These are phyloP conservation scores for Suillus americanus DNA, from an alignment of 768 basidiomycete species.

Conservation along the genomic window DNA sequence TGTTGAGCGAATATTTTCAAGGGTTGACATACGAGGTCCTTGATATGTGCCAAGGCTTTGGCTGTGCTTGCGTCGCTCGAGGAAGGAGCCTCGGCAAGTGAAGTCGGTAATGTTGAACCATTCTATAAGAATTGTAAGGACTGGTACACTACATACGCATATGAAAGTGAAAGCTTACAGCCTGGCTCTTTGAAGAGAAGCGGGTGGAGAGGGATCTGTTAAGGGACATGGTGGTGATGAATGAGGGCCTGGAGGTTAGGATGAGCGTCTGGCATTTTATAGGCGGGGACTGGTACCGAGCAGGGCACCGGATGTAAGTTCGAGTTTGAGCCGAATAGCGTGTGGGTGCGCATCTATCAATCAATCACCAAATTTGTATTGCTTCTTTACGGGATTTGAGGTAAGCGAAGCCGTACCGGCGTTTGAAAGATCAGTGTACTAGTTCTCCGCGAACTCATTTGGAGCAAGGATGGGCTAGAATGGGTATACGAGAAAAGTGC, in stretches of 20 bases:
- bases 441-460: neutral
- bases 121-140: neutral
- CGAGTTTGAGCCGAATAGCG: neutral
- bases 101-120: conserved; percentile 11
- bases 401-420: neutral
- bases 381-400: neutral
- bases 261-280: conserved; percentile 18
- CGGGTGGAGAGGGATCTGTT: conserved; percentile 30
- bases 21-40: conserved; percentile 26
- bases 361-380: neutral
- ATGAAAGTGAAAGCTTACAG: conserved; percentile 16
- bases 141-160: no score
- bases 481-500: no score
- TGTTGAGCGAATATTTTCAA: neutral
- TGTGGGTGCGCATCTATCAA: neutral
- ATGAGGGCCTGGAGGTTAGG: neutral
- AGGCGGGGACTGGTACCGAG: conserved; percentile 17
- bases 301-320: conserved; percentile 6
- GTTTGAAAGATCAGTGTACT: neutral
- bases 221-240: conserved; percentile 26
- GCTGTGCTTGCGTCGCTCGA: conserved; percentile 17
- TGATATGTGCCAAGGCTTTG: conserved; percentile 28
- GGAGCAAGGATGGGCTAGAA: neutral
- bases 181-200: conserved; percentile 26
- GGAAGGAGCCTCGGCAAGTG: conserved; percentile 13